Percentiles rank a stretch among this genome's conserved stretches.
Evolutionary conservation across 257 asterid genomes (phyloP).

Genomic region (Fraxinus cuspidata): DNA sequence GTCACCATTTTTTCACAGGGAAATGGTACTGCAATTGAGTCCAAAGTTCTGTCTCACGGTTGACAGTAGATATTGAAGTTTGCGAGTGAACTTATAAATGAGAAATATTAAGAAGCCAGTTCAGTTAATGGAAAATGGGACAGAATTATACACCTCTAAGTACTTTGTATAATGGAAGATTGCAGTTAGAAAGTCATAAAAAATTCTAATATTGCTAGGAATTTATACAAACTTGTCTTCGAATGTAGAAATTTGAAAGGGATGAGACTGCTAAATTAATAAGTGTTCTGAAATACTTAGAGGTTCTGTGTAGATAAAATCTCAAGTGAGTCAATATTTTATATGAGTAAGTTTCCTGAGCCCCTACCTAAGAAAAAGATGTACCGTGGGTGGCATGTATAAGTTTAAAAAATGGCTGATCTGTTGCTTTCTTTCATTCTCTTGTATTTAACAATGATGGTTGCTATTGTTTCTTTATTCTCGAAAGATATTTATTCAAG

Average conservation of each 20-base stretch:
- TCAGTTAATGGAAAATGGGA: not conserved
- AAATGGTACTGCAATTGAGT: not conserved
- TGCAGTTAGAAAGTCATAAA: slow-evolving; percentile 10
- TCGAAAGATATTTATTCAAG: not conserved
- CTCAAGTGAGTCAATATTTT: not conserved
- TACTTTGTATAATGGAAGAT: slow-evolving; percentile 9
- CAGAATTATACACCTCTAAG: slow-evolving; percentile 8
- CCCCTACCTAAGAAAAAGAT: not conserved
- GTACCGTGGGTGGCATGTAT: not conserved
- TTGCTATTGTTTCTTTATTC: slow-evolving; percentile 4
- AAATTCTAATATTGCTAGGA: slow-evolving; percentile 18
- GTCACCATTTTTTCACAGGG: slow-evolving; percentile 8
- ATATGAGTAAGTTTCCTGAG: not conserved
- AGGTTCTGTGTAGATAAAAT: not conserved
- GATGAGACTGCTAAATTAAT: not conserved
- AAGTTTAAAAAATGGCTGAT: slow-evolving; percentile 3
- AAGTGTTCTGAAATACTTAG: not conserved
- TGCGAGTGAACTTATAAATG: not conserved
- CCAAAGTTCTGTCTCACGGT: not conserved
- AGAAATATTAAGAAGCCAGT: not conserved
- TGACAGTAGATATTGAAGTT: not conserved
- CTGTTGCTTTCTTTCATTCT: slow-evolving; percentile 1
- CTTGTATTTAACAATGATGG: not conserved
- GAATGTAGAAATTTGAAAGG: not conserved
- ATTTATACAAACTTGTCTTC: slow-evolving; percentile 5